Conservation (phyloP, 2,329 filamentous ascomycete genomes). For the Trichoderma gracile region DNA sequence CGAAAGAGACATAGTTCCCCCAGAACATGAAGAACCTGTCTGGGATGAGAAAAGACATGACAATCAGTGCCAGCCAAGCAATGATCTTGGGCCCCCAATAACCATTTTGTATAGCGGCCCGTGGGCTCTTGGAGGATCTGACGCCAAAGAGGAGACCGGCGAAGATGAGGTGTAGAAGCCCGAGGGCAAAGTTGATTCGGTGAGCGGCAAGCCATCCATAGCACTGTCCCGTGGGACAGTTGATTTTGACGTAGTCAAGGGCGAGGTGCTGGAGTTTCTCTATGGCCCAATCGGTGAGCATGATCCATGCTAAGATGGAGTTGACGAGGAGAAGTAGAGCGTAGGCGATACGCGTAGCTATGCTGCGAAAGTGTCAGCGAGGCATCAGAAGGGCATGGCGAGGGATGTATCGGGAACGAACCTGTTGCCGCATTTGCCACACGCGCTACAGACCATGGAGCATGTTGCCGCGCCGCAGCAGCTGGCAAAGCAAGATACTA, state of each 20-base stretch:
- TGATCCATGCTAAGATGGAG: conserved; percentile 96
- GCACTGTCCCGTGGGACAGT: conserved; percentile 86
- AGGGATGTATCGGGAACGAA: conserved; percentile 39
- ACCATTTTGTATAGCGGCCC: conserved; percentile 92
- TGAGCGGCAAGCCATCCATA: conserved; percentile 96
- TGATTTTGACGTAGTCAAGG: conserved; percentile 93
- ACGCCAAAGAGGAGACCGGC: conserved; percentile 85
- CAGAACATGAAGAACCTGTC: conserved; percentile 93
- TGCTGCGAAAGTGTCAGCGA: conserved; percentile 51
- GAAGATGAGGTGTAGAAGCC: conserved; percentile 87
- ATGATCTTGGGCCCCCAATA: conserved; percentile 98
- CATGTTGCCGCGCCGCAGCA: conserved; percentile 97
- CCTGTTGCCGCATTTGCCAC: conserved; percentile 97
- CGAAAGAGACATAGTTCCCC: conserved; percentile 89
- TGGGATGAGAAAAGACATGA: conserved; percentile 92
- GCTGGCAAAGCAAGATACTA: conserved; percentile 77
- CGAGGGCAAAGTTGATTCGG: conserved; percentile 95
- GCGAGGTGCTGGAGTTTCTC: conserved; percentile 91
- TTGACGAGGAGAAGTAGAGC: conserved; percentile 93
- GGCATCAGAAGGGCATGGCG: neutral
- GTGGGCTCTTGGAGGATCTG: conserved; percentile 79
- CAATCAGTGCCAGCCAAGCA: conserved; percentile 81
- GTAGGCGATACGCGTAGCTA: conserved; percentile 95
- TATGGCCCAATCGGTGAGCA: conserved; percentile 98
- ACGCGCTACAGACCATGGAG: conserved; percentile 92